Evolutionary conservation across 768 basidiomycete genomes (phyloP).

Genomic region (Gautieria morchelliformis): DNA sequence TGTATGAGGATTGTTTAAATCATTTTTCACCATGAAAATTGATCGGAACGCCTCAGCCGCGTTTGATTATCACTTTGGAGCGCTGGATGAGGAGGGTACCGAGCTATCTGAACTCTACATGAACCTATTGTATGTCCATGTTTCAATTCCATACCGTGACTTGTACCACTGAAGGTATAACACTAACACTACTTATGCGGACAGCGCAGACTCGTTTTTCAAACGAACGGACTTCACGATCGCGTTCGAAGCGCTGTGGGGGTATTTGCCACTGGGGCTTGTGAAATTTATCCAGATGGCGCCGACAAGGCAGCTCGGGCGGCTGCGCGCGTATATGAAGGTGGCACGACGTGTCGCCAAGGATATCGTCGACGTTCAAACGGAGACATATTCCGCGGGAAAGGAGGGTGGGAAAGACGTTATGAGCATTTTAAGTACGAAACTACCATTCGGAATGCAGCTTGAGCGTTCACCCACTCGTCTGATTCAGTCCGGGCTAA

Average conservation of each 20-base stretch:
- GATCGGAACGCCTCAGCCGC: conserved; percentile 12
- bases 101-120: conserved; percentile 46
- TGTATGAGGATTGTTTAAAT: conserved; percentile 12
- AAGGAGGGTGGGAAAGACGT: conserved; percentile 4
- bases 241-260: background rate
- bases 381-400: background rate
- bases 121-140: conserved; percentile 26
- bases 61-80: conserved; percentile 46
- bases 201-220: background rate
- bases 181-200: background rate
- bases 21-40: too few relatives aligned
- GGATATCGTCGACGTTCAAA: background rate
- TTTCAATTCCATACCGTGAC: background rate
- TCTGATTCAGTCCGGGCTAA: background rate
- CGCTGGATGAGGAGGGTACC: conserved; percentile 38
- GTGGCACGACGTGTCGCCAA: background rate
- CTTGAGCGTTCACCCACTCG: background rate
- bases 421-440: background rate
- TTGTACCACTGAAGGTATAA: background rate
- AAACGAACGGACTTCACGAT: background rate
- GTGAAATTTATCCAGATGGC: background rate
- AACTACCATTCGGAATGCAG: too few relatives aligned
- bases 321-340: background rate
- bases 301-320: background rate
- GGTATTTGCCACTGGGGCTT: background rate